Percentiles rank a stretch among this genome's conserved stretches.
phyloP scores from a whole-genome alignment of 2,329 filamentous ascomycete genomes.

The Lasiodiplodia sp. region DNA sequence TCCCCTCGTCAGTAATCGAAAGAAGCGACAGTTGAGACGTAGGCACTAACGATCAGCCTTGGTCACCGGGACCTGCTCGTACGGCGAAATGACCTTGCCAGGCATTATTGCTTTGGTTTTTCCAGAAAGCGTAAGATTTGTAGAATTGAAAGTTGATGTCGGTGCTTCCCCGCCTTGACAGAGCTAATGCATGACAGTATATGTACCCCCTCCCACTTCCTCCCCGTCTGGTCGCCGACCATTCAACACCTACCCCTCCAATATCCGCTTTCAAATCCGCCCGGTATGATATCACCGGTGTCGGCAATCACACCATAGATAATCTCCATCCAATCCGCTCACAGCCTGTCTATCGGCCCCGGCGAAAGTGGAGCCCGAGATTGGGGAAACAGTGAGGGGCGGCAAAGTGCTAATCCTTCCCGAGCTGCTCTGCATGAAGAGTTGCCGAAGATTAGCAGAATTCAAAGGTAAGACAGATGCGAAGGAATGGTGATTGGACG shows the following conservation, averaged over 20 bases:
- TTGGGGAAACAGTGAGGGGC: constrained; percentile 3
- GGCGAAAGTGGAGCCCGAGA: constrained; percentile 21
- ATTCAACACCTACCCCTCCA: constrained; percentile 4
- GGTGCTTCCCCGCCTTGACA: not conserved
- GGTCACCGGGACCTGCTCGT: constrained; percentile 43
- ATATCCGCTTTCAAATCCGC: constrained; percentile 21
- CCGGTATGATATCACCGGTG: constrained; percentile 17
- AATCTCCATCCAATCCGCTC: constrained; percentile 20
- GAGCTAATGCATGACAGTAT: constrained; percentile 12
- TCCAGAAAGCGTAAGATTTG: not conserved
- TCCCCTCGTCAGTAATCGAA: not conserved
- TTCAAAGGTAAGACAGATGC: not conserved
- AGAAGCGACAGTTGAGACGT: not conserved
- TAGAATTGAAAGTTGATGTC: not conserved
- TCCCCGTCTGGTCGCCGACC: constrained; percentile 6
- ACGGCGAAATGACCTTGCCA: constrained; percentile 34
- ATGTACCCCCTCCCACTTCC: constrained; percentile 19
- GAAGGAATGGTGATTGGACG: not conserved
- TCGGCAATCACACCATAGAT: constrained; percentile 29
- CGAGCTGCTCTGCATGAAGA: not conserved
- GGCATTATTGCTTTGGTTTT: constrained; percentile 30
- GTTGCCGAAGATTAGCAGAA: constrained; percentile 2
- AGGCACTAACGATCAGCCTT: constrained; percentile 37
- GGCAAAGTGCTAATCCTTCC: not conserved
- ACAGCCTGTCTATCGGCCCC: not conserved